These are phyloP conservation scores for Cercospora nicotianae DNA, from an alignment of 2,329 filamentous ascomycete genomes.

Conservation along the genomic window DNA sequence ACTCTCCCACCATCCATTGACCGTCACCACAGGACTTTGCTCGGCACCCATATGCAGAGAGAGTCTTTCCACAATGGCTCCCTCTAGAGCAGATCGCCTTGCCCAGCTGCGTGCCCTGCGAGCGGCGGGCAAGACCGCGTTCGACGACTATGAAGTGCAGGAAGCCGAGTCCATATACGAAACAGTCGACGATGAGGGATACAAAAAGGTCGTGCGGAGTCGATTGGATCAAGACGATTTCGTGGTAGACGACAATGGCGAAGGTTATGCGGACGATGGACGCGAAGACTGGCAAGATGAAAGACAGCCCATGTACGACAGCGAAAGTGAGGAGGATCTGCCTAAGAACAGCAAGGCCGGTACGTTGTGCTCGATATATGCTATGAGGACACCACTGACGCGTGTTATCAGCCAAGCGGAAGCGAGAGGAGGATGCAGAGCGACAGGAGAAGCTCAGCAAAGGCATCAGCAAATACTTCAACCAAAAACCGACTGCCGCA, in stretches of 20 bases:
- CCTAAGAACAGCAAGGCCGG: slow-evolving; percentile 60
- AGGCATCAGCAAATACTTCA: slow-evolving; percentile 94
- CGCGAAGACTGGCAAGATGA: slow-evolving; percentile 89
- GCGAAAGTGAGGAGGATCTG: slow-evolving; percentile 72
- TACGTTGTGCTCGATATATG: slow-evolving; percentile 35
- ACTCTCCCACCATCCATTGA: slow-evolving; percentile 1
- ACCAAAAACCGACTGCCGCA: slow-evolving; percentile 63
- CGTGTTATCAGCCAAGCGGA: slow-evolving; percentile 68
- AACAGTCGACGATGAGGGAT: slow-evolving; percentile 92
- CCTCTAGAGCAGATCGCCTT: slow-evolving; percentile 41
- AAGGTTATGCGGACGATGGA: slow-evolving; percentile 94
- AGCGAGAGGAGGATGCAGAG: slow-evolving; percentile 81
- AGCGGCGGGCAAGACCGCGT: slow-evolving; percentile 85
- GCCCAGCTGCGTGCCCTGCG: slow-evolving; percentile 83
- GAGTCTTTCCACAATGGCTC: slow-evolving; percentile 31
- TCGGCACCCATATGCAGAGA: neutral
- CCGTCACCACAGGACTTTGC: neutral
- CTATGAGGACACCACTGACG: slow-evolving; percentile 1
- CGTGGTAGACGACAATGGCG: slow-evolving; percentile 96
- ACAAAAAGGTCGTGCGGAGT: slow-evolving; percentile 91
- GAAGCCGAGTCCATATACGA: slow-evolving; percentile 87
- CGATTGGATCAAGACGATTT: slow-evolving; percentile 94
- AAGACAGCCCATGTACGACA: slow-evolving; percentile 63
- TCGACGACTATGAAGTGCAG: slow-evolving; percentile 82
- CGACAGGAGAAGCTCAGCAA: slow-evolving; percentile 84